Evolutionary conservation across 176 grass and related monocot species (phyloP).

Genomic region (Neostapfia colusana): DNA sequence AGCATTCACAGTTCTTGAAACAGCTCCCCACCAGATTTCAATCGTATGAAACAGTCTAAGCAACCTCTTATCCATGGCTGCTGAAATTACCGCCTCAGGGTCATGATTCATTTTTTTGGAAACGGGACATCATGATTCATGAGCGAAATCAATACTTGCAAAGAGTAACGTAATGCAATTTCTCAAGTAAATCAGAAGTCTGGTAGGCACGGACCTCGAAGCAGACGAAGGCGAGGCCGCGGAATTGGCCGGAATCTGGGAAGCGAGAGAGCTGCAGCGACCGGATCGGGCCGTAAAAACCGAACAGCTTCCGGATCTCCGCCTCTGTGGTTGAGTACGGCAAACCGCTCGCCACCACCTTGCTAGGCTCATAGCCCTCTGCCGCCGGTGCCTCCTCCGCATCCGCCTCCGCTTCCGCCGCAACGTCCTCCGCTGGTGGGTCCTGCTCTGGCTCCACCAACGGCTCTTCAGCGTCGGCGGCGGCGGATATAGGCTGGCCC

Average conservation of each 20-base stretch:
- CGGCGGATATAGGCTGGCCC: slow-evolving; percentile 58
- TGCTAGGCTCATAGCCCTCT: slow-evolving; percentile 49
- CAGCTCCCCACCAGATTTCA: neutral
- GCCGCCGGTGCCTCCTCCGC: neutral
- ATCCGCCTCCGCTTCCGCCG: neutral
- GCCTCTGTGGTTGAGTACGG: slow-evolving; percentile 71
- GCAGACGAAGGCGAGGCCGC: slow-evolving; percentile 80
- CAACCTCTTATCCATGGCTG: neutral
- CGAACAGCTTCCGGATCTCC: slow-evolving; percentile 73
- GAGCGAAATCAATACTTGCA: neutral
- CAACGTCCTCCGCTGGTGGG: slow-evolving; percentile 12
- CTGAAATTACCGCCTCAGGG: neutral
- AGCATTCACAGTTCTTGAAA: neutral
- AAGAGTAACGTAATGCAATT: neutral
- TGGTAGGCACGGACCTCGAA: slow-evolving; percentile 54
- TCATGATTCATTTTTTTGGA: neutral
- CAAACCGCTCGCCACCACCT: slow-evolving; percentile 90
- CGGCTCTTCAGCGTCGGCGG: slow-evolving; percentile 20
- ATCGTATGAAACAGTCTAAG: neutral
- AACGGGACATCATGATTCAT: neutral
- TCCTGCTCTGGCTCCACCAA: slow-evolving; percentile 30
- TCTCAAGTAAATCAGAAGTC: neutral
- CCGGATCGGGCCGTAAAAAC: slow-evolving; percentile 55
- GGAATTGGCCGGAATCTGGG: slow-evolving; percentile 82
- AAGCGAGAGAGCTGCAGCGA: slow-evolving; percentile 87